Base-by-base conservation (phyloP, 2,329 filamentous ascomycete genomes). In the Beauveria australis region DNA sequence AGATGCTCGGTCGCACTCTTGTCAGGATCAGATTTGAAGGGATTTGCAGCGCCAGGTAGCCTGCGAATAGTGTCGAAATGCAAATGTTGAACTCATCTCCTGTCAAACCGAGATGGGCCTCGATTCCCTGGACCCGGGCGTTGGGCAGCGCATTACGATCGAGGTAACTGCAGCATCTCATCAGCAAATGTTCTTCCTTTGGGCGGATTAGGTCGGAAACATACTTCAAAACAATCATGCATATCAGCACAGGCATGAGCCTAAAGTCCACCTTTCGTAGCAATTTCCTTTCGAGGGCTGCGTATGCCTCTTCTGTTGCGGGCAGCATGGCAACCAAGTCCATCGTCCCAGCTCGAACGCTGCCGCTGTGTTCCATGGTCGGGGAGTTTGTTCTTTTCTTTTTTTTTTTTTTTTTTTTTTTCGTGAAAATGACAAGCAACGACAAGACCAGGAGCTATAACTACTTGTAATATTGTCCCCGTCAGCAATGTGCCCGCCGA, bases 11-110 rank as follows among this genome's bases (percentile, higher is more conserved):
- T 10, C 77, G 74, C 33, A 83, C 71, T 3, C 79, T 73, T 0
- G 82, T 84, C 2, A 86, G 71, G 0, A 83, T 66, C 61, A 86
- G 73, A 63, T 87, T 87, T 0, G 82, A 85, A 0, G 84, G 84
- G 0, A 87, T 71, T 67, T 87, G 83, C 78, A 86, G 85, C 14
- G 85, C 70, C 0, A 86, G 72, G 64, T 87, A 87, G 3, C 83
- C 79, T 1, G 84, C 81, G 62, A 84, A 85, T 69, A 88, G 88
- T 54, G 84, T 71, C 0, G 82, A 84, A 0, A 88, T 77, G 0
- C 86, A 76, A 3, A 82, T 70, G 63, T 84, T 84, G 66, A 82
- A 86, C 55, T 86, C 79, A 1, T 79, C 83, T 10, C 80, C 81
- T 3, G 67, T 72, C 78, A 85, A 81, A 1, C 69, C 70, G 1